A percentile compares a stretch with the other conserved stretches of the same genome.
Conservation (phyloP, 257 asterid genomes). For the Handroanthus guayacan region DNA sequence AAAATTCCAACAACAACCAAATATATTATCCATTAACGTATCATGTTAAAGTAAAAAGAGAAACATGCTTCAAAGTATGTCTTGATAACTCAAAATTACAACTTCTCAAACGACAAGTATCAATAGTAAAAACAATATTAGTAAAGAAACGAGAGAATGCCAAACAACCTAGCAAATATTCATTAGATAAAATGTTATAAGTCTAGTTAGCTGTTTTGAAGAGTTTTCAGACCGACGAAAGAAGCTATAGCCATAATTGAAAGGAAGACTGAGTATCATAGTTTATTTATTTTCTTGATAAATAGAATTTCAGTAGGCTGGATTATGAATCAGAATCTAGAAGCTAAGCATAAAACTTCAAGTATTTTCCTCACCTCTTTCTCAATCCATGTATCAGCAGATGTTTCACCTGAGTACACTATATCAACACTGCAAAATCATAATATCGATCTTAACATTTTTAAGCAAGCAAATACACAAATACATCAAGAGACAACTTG, state of each 20-base stretch:
- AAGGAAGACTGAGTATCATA: neutral
- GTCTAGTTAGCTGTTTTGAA: neutral
- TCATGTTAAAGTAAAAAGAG: conserved; percentile 1
- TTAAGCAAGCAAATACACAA: conserved; percentile 21
- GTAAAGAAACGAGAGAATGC: neutral
- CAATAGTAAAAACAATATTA: neutral
- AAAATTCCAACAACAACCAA: conserved; percentile 18
- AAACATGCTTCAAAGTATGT: neutral
- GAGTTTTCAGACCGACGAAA: conserved; percentile 1
- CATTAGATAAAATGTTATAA: neutral
- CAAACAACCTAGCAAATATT: neutral
- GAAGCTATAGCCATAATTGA: neutral
- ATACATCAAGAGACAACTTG: conserved; percentile 26
- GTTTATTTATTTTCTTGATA: conserved; percentile 23
- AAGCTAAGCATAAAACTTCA: neutral
- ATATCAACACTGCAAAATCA: conserved; percentile 75
- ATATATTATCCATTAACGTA: conserved; percentile 8
- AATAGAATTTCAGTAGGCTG: neutral
- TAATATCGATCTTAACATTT: conserved; percentile 33
- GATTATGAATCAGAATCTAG: conserved; percentile 7
- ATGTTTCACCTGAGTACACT: conserved; percentile 80
- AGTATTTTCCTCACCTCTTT: conserved; percentile 73
- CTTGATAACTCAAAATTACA: neutral
- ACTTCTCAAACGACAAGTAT: conserved; percentile 23
- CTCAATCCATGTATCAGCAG: conserved; percentile 99